Evolutionary conservation across 2,329 filamentous ascomycete species (phyloP), one percentile per base, ranked within the genome.

Genomic region (Daldinia eschscholtzii): DNA sequence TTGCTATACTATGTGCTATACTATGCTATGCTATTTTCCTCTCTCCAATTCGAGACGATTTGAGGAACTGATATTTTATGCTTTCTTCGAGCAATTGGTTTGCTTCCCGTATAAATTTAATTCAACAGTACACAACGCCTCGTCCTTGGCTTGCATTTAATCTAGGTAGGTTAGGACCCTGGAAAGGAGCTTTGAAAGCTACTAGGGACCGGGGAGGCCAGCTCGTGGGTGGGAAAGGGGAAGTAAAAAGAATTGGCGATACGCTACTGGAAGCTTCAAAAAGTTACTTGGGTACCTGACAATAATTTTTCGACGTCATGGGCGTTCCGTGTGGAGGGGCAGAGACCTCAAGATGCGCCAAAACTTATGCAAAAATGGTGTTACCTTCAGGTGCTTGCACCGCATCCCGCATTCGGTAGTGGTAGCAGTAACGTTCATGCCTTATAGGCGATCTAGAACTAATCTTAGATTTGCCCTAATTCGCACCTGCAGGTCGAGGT

Each of bases 281-380:
- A 62, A 30, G 35, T 2, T 50, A 41, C 64, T 37, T 37, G 3
- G 52, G 52, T 55, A 55, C 52, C n/a, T 37, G 5, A 1, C 7
- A 35, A 35, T 55, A 2, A 23, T 35, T 35, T 9, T 55, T 61
- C 61, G 59, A 70, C 68, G 68, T 70, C 68, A 70, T 70, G n/a
- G 20, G 15, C 20, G 39, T 52, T 6, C 20, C 10, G 7, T n/a
- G 26, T 64, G 50, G 68, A 70, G 68, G 65, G 61, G 68, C 58
- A 68, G 53, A 57, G 42, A 10, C 7, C 10, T 35, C 7, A 35
- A 35, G 10, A 59, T 57, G 55, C 39, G 55, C 53, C 55, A 57
- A 55, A 15, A 37, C 35, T 26, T 39, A 42, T 42, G 53, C 20
- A 28, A 30, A 30, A 30, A 28, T 50, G 13, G 30, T 33, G 30